Evolutionary conservation across 2,329 filamentous ascomycete genomes (phyloP).

Genomic region (Clathrospora elynae): DNA sequence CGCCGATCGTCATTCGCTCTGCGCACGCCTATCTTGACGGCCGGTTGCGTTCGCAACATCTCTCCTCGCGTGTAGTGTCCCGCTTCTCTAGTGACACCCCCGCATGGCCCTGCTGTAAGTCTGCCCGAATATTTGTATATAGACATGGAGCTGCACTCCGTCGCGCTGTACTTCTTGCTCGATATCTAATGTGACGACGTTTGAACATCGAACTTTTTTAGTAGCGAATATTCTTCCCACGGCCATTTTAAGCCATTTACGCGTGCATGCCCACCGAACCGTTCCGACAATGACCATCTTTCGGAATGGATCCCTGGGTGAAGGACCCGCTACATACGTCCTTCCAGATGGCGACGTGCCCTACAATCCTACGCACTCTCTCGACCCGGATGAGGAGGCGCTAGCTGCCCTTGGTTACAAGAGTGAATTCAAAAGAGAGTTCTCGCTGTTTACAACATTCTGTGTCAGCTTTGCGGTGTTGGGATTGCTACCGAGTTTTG

Average conservation of each 20-base stretch:
- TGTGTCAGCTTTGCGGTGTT: slow-evolving; percentile 76
- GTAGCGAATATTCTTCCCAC: not conserved
- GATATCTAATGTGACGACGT: not conserved
- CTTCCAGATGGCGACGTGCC: slow-evolving; percentile 57
- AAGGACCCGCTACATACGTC: slow-evolving; percentile 60
- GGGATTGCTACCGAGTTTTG: slow-evolving; percentile 72
- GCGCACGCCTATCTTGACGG: slow-evolving; percentile 10
- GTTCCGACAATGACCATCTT: slow-evolving; percentile 13
- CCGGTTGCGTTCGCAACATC: slow-evolving; percentile 1
- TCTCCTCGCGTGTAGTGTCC: slow-evolving; percentile 9
- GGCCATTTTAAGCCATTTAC: not conserved
- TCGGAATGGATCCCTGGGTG: slow-evolving; percentile 44
- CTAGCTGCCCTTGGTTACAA: slow-evolving; percentile 67
- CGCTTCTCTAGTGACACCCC: slow-evolving; percentile 4
- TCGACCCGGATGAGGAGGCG: slow-evolving; percentile 63
- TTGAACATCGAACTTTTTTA: no score
- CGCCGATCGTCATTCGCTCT: slow-evolving; percentile 16
- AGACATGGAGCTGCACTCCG: slow-evolving; percentile 1
- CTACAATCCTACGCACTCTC: slow-evolving; percentile 51
- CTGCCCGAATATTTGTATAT: not conserved
- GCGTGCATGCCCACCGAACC: slow-evolving; percentile 8
- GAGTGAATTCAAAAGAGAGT: slow-evolving; percentile 71
- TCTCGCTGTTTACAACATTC: slow-evolving; percentile 75
- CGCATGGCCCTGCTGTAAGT: slow-evolving; percentile 2
- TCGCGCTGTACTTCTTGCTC: no score